These are phyloP conservation scores for Mycena rebaudengoi DNA, from an alignment of 768 basidiomycete genomes.

Conservation along the genomic window DNA sequence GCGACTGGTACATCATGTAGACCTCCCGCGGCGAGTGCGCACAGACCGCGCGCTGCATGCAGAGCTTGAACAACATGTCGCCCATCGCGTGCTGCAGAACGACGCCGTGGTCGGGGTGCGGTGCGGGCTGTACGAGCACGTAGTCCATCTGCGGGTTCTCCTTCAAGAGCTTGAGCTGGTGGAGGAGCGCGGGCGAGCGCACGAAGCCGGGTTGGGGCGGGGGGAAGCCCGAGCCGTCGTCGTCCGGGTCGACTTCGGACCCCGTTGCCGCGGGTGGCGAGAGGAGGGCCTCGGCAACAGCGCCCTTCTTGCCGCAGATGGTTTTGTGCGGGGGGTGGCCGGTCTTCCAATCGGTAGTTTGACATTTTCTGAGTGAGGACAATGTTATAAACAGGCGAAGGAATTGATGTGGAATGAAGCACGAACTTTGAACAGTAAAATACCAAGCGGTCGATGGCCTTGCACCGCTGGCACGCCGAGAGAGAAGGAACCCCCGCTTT, in stretches of 20 bases:
- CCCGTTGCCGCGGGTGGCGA: background rate
- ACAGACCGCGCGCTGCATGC: constrained; percentile 16
- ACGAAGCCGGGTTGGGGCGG: constrained; percentile 21
- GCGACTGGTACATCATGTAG: constrained; percentile 21
- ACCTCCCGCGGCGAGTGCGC: constrained; percentile 17
- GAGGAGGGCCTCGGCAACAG: constrained; percentile 18
- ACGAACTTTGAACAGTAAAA: constrained; percentile 27
- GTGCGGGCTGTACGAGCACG: constrained; percentile 17
- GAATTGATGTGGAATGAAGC: no score
- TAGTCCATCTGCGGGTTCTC: constrained; percentile 26
- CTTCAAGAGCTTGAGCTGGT: constrained; percentile 26
- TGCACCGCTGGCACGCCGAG: constrained; percentile 13
- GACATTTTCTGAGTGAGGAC: constrained; percentile 11
- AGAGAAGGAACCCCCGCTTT: constrained; percentile 18
- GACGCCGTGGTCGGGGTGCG: constrained; percentile 24
- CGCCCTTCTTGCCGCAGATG: constrained; percentile 25
- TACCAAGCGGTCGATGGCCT: constrained; percentile 12
- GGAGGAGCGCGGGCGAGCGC: constrained; percentile 29
- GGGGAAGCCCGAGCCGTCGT: background rate
- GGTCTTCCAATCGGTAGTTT: constrained; percentile 25
- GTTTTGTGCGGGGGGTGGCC: constrained; percentile 26
- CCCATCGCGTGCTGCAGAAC: constrained; percentile 14
- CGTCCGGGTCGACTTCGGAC: constrained; percentile 4
- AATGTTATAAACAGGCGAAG: background rate
- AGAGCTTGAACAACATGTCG: constrained; percentile 23